Evolutionary conservation across 2,329 filamentous ascomycete genomes (phyloP).

Genomic region (Sclerotinia subarctica): DNA sequence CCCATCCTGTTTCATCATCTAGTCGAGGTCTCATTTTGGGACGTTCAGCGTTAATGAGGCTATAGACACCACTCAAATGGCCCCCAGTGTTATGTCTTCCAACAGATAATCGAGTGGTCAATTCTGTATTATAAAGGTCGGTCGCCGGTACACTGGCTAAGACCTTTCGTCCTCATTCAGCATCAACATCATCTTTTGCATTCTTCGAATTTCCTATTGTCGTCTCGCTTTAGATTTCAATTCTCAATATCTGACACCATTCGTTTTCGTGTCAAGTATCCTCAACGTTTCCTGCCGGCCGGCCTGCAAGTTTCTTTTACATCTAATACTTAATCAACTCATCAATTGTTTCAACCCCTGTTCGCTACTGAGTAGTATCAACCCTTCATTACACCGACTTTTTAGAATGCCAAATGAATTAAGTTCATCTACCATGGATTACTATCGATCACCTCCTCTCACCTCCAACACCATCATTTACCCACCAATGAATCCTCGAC

Average conservation of each 20-base stretch:
- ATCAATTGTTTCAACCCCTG: slow-evolving; percentile 10
- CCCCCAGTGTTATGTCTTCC: slow-evolving; percentile 15
- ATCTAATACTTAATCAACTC: slow-evolving; percentile 15
- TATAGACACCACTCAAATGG: slow-evolving; percentile 18
- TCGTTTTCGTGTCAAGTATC: slow-evolving; percentile 19
- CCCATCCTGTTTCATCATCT: slow-evolving; percentile 20
- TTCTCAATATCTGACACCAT: slow-evolving; percentile 12
- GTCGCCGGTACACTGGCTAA: slow-evolving; percentile 21
- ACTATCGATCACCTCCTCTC: slow-evolving; percentile 21
- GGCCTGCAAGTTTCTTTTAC: slow-evolving; percentile 11
- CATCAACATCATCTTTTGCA: slow-evolving; percentile 9
- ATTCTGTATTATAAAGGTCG: slow-evolving; percentile 22
- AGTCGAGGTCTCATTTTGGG: slow-evolving; percentile 21
- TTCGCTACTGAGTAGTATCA: background rate
- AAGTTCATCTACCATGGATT: slow-evolving; percentile 15
- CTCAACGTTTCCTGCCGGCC: slow-evolving; percentile 13
- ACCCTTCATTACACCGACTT: background rate
- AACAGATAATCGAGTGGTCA: slow-evolving; percentile 19
- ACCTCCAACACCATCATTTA: slow-evolving; percentile 14
- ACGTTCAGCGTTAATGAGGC: slow-evolving; percentile 20
- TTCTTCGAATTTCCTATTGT: slow-evolving; percentile 17
- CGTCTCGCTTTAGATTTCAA: slow-evolving; percentile 16
- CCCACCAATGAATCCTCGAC: slow-evolving; percentile 8
- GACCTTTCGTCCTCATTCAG: slow-evolving; percentile 21
- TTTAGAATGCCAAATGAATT: slow-evolving; percentile 20